Evolutionary conservation across 2,329 filamentous ascomycete species (phyloP), one percentile per base, ranked within the genome.

Genomic region (Colletotrichum kahawae): DNA sequence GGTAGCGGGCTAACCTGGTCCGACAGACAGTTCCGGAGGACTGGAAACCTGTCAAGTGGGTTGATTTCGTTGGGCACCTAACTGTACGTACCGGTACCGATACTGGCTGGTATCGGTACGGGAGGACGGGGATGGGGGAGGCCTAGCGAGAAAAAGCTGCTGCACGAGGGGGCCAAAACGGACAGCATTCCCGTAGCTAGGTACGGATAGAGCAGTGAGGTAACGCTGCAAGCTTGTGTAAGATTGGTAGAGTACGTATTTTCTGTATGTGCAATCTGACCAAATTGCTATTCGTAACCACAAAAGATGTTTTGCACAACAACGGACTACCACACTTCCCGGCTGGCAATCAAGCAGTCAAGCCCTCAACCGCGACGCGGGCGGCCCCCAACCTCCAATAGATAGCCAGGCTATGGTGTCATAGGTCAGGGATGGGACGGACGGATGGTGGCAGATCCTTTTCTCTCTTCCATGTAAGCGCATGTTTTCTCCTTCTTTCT

Each of bases 281-380:
- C 43, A 13, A 21, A 66, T 51, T 57, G 63, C 16, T 66, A 51
- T 43, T 33, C 34, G 14, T 33, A 65, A 38, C 62, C 33, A 27
- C 56, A 16, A 12, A 70, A 54, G 29, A 51, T 29, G 59, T 54
- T 31, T 54, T 21, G 57, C 21, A 56, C 34, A 48, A 38, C 67
- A 4, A 66, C 33, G 60, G 33, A 67, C 33, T 8, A 59, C 67
- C 12, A 60, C 29, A 14, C 18, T 51, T 67, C 69, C 63, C 69
- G 72, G 72, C 72, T 67, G 72, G 69, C 72, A 72, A 72, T 62
- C 68, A 74, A 70, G 29, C 62, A 67, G 59, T 36, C 38, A 34
- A 54, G 60, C 60, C 65, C 31, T 27, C n/a, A 38, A 59, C 56
- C 29, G 60, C 68, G 72, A 60, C 38, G 62, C 38, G 36, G 24